Base-by-base conservation (phyloP, 257 asterid genomes). In the Jacaranda copaia region DNA sequence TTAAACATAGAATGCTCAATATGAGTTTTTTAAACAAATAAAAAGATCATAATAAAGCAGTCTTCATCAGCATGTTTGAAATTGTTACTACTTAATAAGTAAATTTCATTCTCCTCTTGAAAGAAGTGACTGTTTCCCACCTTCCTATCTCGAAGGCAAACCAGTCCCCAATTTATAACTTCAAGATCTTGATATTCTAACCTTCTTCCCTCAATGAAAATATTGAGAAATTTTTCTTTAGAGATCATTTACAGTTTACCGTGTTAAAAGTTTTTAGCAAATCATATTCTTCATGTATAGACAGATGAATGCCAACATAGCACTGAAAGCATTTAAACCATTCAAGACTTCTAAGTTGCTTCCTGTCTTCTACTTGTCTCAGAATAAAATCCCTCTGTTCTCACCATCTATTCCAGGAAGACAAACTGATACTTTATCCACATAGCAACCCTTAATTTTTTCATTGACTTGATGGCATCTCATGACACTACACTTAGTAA, bases 381-480 rank as follows among this genome's bases (percentile, higher is more conserved):
- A 46, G 51, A 72, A 43, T 18, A 46, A 69, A 51, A 15, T 62
- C n/a, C 52, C 65, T 16, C 55, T n/a, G 38, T 68, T 43, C 51
- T 73, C 52, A 68, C 77, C 75, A 48, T 68, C 75, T 55, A 72
- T 40, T 52, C 70, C 62, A 69, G 68, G 69, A 72, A 79, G 42
- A 77, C 15, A 36, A 46, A 57, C 6, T 32, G 79, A 43, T 57
- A 42, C 64, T 32, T 5, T n/a, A 51, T 51, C 62, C 49, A 2
- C 64, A 69, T 46, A 40, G 48, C 39, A 72, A 60, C 53, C 56
- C 49, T 39, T 42, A 9, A 16, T 46, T 39, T 19, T 79, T 46
- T 58, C 73, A 57, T 57, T 70, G 25, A 56, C 40, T 72, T 72
- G 36, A 45, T 16, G 63, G 52, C 63, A 77, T 25, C 45, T 55